Conservation (phyloP, 257 asterid species). For the Solanum piurae region DNA sequence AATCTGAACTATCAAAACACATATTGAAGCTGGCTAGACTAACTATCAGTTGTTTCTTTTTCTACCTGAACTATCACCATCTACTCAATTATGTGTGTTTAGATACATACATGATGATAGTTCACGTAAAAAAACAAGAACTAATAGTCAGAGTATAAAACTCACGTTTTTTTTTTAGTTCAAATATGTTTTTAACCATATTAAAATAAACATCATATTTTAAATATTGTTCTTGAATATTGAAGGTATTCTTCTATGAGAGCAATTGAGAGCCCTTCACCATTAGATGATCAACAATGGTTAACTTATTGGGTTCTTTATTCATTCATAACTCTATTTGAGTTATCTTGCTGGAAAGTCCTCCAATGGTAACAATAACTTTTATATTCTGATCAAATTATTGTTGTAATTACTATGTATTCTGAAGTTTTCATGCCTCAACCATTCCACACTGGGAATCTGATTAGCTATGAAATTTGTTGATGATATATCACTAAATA, state of each 20-base stretch:
- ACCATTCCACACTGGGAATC: not conserved
- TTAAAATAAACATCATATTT: not conserved
- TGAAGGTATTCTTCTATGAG: conserved; percentile 65
- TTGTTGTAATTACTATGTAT: not conserved
- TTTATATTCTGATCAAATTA: not conserved
- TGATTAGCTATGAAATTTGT: not conserved
- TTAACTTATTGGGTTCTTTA: conserved; percentile 85
- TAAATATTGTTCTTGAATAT: not conserved
- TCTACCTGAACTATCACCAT: not conserved
- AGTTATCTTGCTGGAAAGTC: conserved; percentile 71
- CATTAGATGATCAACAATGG: conserved; percentile 90
- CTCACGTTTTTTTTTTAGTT: no score
- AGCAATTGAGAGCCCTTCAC: conserved; percentile 90
- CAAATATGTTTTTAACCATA: no score
- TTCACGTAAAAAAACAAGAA: not conserved
- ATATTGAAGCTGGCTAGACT: not conserved
- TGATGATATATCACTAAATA: not conserved
- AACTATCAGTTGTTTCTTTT: no score
- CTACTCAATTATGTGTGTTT: not conserved
- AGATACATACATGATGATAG: not conserved
- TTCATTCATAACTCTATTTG: conserved; percentile 64
- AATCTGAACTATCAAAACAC: not conserved
- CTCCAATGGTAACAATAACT: conserved; percentile 57
- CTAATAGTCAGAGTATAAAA: no score
- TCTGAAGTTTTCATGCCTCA: not conserved